Evolutionary conservation across 2,329 filamentous ascomycete species (phyloP).

Genomic region (Microcera coccophila): DNA sequence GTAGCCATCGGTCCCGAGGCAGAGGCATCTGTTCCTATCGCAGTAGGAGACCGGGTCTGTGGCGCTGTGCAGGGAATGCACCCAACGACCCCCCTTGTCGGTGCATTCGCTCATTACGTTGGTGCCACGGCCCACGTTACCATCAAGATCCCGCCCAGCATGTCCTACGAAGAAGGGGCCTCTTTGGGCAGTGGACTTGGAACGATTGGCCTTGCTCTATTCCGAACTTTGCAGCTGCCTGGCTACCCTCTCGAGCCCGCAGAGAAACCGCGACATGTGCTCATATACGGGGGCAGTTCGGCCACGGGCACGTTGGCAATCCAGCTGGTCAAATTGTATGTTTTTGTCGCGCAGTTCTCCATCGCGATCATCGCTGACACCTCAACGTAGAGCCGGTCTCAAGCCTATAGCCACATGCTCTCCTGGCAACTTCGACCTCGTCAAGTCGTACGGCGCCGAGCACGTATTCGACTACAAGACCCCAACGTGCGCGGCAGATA

Average conservation of each 20-base stretch:
- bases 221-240: conserved; percentile 13
- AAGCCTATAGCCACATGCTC: conserved; percentile 40
- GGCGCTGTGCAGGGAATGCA: conserved; percentile 17
- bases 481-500: conserved; percentile 11
- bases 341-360: background rate
- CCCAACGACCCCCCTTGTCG: conserved; percentile 9
- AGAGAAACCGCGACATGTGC: conserved; percentile 11
- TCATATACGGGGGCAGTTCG: conserved; percentile 22
- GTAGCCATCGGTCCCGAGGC: conserved; percentile 21
- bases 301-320: conserved; percentile 20
- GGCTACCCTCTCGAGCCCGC: conserved; percentile 12
- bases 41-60: conserved; percentile 29
- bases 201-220: conserved; percentile 20
- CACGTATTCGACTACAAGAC: conserved; percentile 41
- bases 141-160: conserved; percentile 11
- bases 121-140: conserved; percentile 8
- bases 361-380: no score
- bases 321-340: conserved; percentile 25
- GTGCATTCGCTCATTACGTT: conserved; percentile 21
- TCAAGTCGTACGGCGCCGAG: conserved; percentile 39
- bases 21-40: conserved; percentile 1
- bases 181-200: conserved; percentile 9
- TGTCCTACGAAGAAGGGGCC: conserved; percentile 17
- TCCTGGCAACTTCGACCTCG: conserved; percentile 37
- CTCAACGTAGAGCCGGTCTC: conserved; percentile 21